Conservation (phyloP, 1,139 yeast species). For the Candida buenavistaensis region DNA sequence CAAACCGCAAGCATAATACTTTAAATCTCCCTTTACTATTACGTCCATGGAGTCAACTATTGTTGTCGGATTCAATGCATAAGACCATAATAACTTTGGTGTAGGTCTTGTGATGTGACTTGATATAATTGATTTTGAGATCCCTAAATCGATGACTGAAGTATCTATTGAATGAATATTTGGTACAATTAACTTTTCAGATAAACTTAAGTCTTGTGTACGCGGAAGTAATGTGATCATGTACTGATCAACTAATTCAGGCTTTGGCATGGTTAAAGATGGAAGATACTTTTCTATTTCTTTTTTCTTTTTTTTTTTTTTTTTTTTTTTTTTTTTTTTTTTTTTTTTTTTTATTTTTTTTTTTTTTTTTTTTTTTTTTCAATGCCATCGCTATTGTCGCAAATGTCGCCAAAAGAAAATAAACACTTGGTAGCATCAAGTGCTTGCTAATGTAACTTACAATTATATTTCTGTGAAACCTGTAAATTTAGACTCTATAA, state of each 20-base stretch:
- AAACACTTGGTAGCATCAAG: background rate
- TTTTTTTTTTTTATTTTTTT: conserved; percentile 1
- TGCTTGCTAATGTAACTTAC: no score
- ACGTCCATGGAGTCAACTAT: conserved; percentile 47
- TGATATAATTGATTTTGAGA: conserved; percentile 75
- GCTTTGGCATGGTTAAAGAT: conserved; percentile 9
- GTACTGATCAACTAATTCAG: conserved; percentile 20
- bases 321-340: conserved; percentile 3
- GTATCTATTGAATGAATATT: conserved; percentile 24
- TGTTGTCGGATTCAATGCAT: conserved; percentile 65
- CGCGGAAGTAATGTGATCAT: conserved; percentile 43
- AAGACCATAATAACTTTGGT: conserved; percentile 75
- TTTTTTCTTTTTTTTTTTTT: background rate
- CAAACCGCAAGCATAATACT: conserved; percentile 41
- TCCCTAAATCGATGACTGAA: conserved; percentile 54
- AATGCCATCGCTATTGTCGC: conserved; percentile 5
- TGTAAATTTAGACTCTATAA: conserved; percentile 3
- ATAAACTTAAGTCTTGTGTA: conserved; percentile 34
- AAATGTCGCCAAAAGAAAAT: background rate
- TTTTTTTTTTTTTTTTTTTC: conserved; percentile 1
- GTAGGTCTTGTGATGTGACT: conserved; percentile 76
- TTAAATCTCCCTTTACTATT: conserved; percentile 16
- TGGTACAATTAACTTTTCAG: conserved; percentile 34
- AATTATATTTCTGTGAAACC: no score
- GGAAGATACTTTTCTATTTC: no score